Conservation (phyloP, 2,329 filamentous ascomycete genomes). For the Allantophomopsis cytisporea region DNA sequence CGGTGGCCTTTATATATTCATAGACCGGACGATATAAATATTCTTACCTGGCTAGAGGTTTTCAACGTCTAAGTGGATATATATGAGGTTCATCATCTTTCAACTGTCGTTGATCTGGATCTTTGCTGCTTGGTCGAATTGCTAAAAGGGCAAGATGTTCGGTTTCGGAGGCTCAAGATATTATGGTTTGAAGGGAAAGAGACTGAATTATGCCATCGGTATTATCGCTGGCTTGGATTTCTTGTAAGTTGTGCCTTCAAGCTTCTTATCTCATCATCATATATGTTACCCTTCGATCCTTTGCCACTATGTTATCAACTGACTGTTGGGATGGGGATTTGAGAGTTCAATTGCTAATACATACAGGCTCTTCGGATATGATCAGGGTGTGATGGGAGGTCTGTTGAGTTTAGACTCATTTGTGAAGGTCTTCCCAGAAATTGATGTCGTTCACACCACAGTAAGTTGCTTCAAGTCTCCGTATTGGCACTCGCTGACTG, state of each 20-base stretch:
- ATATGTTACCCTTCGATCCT: no score
- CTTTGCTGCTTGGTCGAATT: constrained; percentile 1
- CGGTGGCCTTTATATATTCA: no score
- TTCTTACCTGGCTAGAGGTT: no score
- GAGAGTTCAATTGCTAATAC: constrained; percentile 22
- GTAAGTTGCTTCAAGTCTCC: no score
- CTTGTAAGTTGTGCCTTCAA: constrained; percentile 30
- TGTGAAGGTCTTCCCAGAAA: constrained; percentile 35
- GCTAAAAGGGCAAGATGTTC: constrained; percentile 4
- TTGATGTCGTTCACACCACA: constrained; percentile 26
- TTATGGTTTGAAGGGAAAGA: constrained; percentile 51
- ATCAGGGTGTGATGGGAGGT: constrained; percentile 61
- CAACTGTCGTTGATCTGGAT: not conserved
- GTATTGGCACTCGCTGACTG: no score
- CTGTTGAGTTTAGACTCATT: constrained; percentile 55
- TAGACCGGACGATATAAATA: no score
- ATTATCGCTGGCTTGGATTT: constrained; percentile 64
- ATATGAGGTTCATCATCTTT: no score
- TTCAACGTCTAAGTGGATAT: no score
- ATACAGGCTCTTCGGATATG: constrained; percentile 37
- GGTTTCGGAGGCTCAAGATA: constrained; percentile 23
- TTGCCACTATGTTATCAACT: no score
- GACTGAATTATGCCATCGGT: constrained; percentile 55
- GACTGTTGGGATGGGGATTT: no score
- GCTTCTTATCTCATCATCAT: no score